Conservation (phyloP, 1,284 basidiomycete genomes). For the Inonotus obliquus region DNA sequence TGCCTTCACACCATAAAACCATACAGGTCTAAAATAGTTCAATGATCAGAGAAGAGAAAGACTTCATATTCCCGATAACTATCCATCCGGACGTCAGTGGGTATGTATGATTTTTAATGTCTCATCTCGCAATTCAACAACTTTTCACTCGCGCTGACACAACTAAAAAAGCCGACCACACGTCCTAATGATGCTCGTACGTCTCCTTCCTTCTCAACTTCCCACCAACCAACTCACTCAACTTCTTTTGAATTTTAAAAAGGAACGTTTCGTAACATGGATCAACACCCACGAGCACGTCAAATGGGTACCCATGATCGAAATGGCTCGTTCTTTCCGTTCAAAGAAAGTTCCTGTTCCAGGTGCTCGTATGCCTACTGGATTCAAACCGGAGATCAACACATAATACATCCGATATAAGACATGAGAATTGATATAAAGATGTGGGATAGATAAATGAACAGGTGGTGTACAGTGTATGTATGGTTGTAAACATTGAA, state of each 20-base stretch:
- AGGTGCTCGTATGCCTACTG: slow-evolving; percentile 42
- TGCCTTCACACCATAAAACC: slow-evolving; percentile 13
- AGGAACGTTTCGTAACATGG: slow-evolving; percentile 78
- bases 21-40: neutral
- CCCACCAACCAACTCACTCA: no score
- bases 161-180: slow-evolving; percentile 35
- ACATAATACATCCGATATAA: neutral
- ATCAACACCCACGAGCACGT: slow-evolving; percentile 69
- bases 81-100: slow-evolving; percentile 79
- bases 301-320: slow-evolving; percentile 70
- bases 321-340: slow-evolving; percentile 55
- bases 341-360: slow-evolving; percentile 26
- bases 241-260: no score
- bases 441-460: neutral
- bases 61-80: slow-evolving; percentile 73
- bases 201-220: slow-evolving; percentile 16
- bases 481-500: no score
- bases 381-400: slow-evolving; percentile 16
- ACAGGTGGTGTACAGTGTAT: no score
- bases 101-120: slow-evolving; percentile 22
- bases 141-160: neutral
- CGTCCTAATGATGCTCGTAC: slow-evolving; percentile 70
- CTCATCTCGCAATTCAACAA: slow-evolving; percentile 17
- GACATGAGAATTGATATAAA: neutral
- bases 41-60: slow-evolving; percentile 52